Evolutionary conservation across 1,284 basidiomycete genomes (phyloP).

Genomic region (Apiotrichum porosum): DNA sequence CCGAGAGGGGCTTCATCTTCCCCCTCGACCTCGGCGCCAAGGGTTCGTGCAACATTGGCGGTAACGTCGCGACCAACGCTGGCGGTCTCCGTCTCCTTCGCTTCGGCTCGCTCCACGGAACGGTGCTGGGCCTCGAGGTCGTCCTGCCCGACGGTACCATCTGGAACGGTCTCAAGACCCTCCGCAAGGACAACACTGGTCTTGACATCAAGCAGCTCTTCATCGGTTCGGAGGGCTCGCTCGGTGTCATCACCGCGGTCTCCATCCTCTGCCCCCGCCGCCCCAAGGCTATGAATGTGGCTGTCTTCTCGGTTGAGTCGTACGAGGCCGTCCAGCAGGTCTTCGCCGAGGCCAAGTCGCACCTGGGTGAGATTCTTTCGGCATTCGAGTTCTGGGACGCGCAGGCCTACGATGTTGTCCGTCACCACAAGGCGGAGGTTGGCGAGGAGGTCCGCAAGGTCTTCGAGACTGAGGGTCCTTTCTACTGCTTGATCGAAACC

Average conservation of each 20-base stretch:
- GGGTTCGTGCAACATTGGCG: constrained; percentile 98
- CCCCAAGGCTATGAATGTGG: constrained; percentile 60
- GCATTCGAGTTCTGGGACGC: constrained; percentile 95
- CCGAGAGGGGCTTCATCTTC: constrained; percentile 89
- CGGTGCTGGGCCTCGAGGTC: constrained; percentile 93
- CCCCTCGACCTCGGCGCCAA: constrained; percentile 97
- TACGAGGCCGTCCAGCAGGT: constrained; percentile 56
- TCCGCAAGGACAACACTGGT: constrained; percentile 99
- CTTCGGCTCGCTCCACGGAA: constrained; percentile 93
- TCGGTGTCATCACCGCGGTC: constrained; percentile 91
- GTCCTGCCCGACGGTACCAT: constrained; percentile 97
- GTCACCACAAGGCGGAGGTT: constrained; percentile 43
- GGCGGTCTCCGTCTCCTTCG: constrained; percentile 89
- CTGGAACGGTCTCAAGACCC: constrained; percentile 67
- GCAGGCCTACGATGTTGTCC: constrained; percentile 75
- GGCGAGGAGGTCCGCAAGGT: constrained; percentile 44
- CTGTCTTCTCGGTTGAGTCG: constrained; percentile 55
- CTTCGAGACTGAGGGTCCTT: constrained; percentile 65
- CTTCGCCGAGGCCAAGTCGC: constrained; percentile 56
- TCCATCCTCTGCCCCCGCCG: constrained; percentile 92
- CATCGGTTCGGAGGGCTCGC: constrained; percentile 93
- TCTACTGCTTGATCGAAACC: constrained; percentile 90
- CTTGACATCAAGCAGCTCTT: constrained; percentile 98
- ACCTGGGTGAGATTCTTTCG: constrained; percentile 91
- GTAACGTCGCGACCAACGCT: constrained; percentile 96